phyloP scores from a whole-genome alignment of 129 eudicot genomes.

The Erigeron canadensis region DNA sequence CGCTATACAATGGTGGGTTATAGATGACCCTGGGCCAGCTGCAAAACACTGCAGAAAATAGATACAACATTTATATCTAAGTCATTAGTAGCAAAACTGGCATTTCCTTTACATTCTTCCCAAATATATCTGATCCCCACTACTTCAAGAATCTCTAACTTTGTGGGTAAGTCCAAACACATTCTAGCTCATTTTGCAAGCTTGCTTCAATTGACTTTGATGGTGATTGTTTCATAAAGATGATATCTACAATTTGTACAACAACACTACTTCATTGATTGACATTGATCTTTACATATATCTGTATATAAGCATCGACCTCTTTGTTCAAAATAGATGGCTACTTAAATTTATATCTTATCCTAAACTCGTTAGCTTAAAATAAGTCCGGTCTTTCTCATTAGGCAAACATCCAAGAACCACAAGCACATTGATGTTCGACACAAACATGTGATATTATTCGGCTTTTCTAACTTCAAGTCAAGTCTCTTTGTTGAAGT shows the following conservation, averaged over 20 bases:
- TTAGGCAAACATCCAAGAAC: background rate
- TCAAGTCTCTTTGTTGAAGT: background rate
- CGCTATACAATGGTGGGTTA: slow-evolving; percentile 35
- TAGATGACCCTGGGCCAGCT: slow-evolving; percentile 32
- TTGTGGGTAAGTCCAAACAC: slow-evolving; percentile 29
- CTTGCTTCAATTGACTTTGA: slow-evolving; percentile 28
- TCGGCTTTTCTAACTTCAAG: slow-evolving; percentile 1
- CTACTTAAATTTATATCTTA: slow-evolving; percentile 13
- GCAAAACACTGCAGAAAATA: slow-evolving; percentile 26
- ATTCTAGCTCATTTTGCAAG: slow-evolving; percentile 28
- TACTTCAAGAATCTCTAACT: slow-evolving; percentile 33
- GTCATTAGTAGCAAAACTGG: slow-evolving; percentile 28
- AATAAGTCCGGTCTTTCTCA: slow-evolving; percentile 11
- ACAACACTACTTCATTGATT: slow-evolving; percentile 1
- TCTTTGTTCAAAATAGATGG: slow-evolving; percentile 9
- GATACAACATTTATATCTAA: slow-evolving; percentile 21
- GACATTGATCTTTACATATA: slow-evolving; percentile 13
- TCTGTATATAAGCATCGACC: background rate
- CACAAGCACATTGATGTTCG: background rate
- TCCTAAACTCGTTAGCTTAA: background rate
- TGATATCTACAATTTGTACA: slow-evolving; percentile 24
- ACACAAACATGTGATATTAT: slow-evolving; percentile 22
- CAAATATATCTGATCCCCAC: slow-evolving; percentile 10
- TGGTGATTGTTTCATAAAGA: slow-evolving; percentile 23
- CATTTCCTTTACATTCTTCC: slow-evolving; percentile 28